phyloP scores from a whole-genome alignment of 768 basidiomycete genomes.

The Amanita rimosa region DNA sequence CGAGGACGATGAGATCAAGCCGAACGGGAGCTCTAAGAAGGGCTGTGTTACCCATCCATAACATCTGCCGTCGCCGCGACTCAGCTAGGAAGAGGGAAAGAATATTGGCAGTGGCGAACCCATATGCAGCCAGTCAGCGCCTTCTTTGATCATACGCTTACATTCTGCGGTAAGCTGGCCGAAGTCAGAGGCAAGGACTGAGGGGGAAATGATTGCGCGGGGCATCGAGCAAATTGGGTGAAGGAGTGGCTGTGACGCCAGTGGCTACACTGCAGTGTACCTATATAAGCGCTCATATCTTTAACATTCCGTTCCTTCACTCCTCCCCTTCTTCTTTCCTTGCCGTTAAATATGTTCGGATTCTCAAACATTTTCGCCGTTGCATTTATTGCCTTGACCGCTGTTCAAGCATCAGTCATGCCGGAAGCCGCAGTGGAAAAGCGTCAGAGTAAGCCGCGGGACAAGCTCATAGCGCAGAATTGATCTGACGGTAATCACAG shows the following conservation, averaged over 20 bases:
- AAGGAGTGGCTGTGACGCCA: neutral
- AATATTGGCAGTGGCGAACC: conserved; percentile 32
- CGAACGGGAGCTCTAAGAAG: conserved; percentile 6
- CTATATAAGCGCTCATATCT: conserved; percentile 2
- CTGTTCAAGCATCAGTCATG: conserved; percentile 18
- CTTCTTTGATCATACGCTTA: conserved; percentile 89
- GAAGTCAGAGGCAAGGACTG: conserved; percentile 95
- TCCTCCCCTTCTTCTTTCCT: conserved; percentile 9
- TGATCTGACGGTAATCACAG: neutral
- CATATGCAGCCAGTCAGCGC: conserved; percentile 99
- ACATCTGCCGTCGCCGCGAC: conserved; percentile 54
- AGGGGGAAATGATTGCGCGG: conserved; percentile 89
- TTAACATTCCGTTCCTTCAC: conserved; percentile 4
- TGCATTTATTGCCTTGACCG: conserved; percentile 21
- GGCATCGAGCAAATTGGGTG: conserved; percentile 39
- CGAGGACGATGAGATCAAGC: conserved; percentile 8
- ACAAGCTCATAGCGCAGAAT: neutral
- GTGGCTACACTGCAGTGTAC: neutral
- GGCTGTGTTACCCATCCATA: conserved; percentile 76
- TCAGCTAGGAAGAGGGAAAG: neutral
- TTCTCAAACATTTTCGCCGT: conserved; percentile 26
- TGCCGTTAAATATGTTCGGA: conserved; percentile 25
- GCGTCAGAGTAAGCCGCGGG: conserved; percentile 28
- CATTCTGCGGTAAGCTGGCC: conserved; percentile 93
- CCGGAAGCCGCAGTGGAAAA: conserved; percentile 17